These are phyloP conservation scores for Casaregolazyma lundiana DNA, from an alignment of 1,139 yeast genomes.

Conservation along the genomic window DNA sequence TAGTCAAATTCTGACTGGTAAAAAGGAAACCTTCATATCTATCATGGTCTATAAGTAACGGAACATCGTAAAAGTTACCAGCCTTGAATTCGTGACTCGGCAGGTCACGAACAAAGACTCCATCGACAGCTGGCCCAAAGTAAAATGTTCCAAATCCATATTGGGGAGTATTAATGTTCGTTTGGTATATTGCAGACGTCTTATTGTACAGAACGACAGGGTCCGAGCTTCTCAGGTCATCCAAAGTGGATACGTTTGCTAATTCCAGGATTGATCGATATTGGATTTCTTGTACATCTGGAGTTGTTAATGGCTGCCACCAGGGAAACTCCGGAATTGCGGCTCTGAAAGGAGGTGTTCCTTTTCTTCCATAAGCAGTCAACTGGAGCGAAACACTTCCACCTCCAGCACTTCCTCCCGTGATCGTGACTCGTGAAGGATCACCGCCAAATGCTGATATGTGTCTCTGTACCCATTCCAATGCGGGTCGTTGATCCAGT, in stretches of 20 bases:
- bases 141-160: constrained; percentile 15
- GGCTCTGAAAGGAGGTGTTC: constrained; percentile 5
- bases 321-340: constrained; percentile 12
- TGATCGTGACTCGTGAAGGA: constrained; percentile 30
- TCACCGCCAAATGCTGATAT: constrained; percentile 37
- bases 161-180: constrained; percentile 12
- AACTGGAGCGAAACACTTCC: constrained; percentile 24
- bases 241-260: constrained; percentile 11
- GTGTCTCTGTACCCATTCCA: constrained; percentile 35
- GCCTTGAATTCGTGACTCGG: constrained; percentile 11
- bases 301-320: constrained; percentile 12
- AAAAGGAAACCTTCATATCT: constrained; percentile 14
- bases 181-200: constrained; percentile 2
- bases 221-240: constrained; percentile 12
- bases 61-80: constrained; percentile 14
- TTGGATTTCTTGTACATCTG: constrained; percentile 10
- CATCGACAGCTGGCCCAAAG: constrained; percentile 17
- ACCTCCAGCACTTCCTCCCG: constrained; percentile 39
- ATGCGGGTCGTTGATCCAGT: constrained; percentile 34
- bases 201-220: constrained; percentile 5
- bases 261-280: constrained; percentile 8
- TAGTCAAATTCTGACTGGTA: no score
- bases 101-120: constrained; percentile 9
- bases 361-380: constrained; percentile 11
- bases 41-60: constrained; percentile 11